A percentile compares a stretch with the other conserved stretches of the same genome.
phyloP scores from a whole-genome alignment of 306 rosid species.

The Sicyos edulis region DNA sequence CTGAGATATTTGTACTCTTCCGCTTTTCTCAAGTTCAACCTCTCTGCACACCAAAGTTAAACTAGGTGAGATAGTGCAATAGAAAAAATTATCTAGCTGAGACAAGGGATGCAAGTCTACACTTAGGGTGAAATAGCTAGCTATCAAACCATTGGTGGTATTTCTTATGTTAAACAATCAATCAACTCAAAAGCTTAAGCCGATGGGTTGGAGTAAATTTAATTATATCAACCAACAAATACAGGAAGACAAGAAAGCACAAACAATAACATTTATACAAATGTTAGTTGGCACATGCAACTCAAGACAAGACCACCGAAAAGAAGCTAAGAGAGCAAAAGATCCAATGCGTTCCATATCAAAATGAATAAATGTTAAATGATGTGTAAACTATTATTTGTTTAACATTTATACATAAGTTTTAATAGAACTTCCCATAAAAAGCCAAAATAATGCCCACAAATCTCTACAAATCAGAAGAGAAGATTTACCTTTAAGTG shows the following conservation, averaged over 20 bases:
- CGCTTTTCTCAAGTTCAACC: conserved; percentile 58
- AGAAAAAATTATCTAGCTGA: not conserved
- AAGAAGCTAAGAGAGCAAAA: not conserved
- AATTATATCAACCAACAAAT: too few species aligned
- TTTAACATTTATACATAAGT: not conserved
- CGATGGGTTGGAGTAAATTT: too few species aligned
- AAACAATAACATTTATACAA: not conserved
- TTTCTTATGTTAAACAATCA: not conserved
- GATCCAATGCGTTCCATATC: not conserved
- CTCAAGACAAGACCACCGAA: not conserved
- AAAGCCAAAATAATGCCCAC: conserved; percentile 1
- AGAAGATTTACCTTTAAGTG: conserved; percentile 55
- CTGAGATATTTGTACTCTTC: conserved; percentile 75
- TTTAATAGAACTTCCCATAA: not conserved
- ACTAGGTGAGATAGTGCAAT: not conserved
- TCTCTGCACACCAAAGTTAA: conserved; percentile 50
- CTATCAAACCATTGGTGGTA: not conserved
- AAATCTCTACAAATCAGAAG: not conserved
- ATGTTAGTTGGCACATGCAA: not conserved
- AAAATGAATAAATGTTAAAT: not conserved
- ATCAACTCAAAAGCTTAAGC: too few species aligned
- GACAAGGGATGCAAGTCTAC: not conserved
- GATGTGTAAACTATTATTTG: not conserved
- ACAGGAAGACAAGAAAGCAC: not conserved
- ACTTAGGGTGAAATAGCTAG: not conserved